Base-by-base conservation (phyloP, 2,329 filamentous ascomycete genomes). In the Amauroascus niger region DNA sequence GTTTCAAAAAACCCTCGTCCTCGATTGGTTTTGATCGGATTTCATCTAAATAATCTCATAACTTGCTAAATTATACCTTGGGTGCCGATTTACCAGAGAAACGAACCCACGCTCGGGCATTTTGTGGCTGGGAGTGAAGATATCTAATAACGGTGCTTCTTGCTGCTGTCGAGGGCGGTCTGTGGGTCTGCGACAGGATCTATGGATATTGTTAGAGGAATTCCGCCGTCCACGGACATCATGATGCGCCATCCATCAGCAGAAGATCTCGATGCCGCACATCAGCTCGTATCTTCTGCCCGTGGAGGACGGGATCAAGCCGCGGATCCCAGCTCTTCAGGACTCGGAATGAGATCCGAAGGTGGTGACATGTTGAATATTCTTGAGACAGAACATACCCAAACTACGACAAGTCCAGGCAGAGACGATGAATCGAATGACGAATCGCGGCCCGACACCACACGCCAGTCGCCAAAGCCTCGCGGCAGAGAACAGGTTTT, bases 231-330 rank as follows among this genome's bases (percentile, higher is more conserved):
- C 1, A 24, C 53, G 35, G 49, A 57, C 40, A 53, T 43, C 45
- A 57, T 57, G 48, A 55, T 58, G 55, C 69, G 69, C 57, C 70
- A 74, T 55, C 72, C 71, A 2, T 74, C 71, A 3, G 71, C 71
- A 24, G 71, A 74, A 62, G 72, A 75, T 58, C 59, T 74, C 41
- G 72, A 74, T 59, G 72, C 72, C 55, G 72, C 72, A 52, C 72
- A 73, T 61, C 72, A 75, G 63, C 62, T 74, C 55, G 69, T 74
- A 45, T 74, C 72, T 4, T 75, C 72, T 5, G 70, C 72, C 24
- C 69, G 71, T 55, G 71, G 69, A 39, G 71, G 67, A 56, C 69
- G 71, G 39, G 68, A 71, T 58, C 66, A 66, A 49, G 39, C 60
- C 16, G 56, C 62, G 40, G 65, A 67, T 49, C 61, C 61, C 30